Conservation (phyloP, 768 basidiomycete genomes). For the Tulasnella sp. region DNA sequence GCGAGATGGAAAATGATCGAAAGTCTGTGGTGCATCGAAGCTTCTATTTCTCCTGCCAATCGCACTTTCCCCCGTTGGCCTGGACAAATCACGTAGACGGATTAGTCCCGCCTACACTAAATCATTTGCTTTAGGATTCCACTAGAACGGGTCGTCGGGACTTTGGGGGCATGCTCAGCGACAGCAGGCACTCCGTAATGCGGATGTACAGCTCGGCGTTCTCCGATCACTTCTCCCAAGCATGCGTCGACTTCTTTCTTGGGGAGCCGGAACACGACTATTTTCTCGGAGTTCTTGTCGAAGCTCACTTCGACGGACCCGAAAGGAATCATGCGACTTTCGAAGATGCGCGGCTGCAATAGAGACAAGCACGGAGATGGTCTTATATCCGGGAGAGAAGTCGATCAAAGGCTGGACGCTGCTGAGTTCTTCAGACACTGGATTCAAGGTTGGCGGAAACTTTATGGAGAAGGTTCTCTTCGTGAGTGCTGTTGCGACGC, state of each 20-base stretch:
- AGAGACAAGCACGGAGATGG: constrained; percentile 79
- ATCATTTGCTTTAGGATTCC: constrained; percentile 80
- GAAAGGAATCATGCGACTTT: constrained; percentile 81
- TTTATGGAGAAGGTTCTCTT: constrained; percentile 95
- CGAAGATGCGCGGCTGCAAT: constrained; percentile 93
- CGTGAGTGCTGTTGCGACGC: constrained; percentile 54
- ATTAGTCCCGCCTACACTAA: constrained; percentile 91
- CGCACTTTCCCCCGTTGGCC: constrained; percentile 50
- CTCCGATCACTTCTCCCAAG: constrained; percentile 96
- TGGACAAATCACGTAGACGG: constrained; percentile 99
- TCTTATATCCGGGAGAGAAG: constrained; percentile 74
- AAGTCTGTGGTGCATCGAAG: constrained; percentile 32
- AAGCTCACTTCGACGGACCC: constrained; percentile 92
- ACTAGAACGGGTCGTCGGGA: constrained; percentile 89
- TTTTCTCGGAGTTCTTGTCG: constrained; percentile 92
- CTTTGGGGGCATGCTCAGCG: constrained; percentile 88
- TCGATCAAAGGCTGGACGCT: constrained; percentile 89
- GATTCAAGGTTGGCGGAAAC: constrained; percentile 67
- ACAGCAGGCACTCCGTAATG: constrained; percentile 92
- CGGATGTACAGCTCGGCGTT: constrained; percentile 89
- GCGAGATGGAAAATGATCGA: constrained; percentile 71
- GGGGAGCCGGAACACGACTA: constrained; percentile 80
- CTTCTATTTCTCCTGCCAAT: background rate
- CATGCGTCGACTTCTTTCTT: constrained; percentile 92
- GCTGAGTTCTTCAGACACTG: constrained; percentile 78